phyloP scores from a whole-genome alignment of 176 grass and related monocot species.

The maize (Zea mays) region DNA sequence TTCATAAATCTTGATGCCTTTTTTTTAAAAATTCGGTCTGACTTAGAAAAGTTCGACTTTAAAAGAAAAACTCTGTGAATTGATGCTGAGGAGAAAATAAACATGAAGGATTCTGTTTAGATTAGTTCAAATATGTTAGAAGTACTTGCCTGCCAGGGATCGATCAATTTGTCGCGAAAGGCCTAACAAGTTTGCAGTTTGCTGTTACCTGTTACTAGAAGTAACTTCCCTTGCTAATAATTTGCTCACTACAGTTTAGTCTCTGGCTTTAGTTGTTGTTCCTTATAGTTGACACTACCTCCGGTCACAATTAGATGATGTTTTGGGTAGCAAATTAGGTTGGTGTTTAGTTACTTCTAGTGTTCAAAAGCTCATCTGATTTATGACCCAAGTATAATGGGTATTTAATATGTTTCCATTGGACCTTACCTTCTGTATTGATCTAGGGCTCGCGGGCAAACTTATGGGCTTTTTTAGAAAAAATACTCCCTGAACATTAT shows the following conservation, averaged over 20 bases:
- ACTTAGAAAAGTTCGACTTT: neutral
- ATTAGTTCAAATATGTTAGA: neutral
- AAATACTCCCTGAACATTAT: no score
- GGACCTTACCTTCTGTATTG: slow-evolving; percentile 4
- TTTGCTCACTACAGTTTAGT: neutral
- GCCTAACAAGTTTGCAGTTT: neutral
- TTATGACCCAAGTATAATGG: neutral
- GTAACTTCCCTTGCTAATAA: neutral
- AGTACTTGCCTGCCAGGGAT: neutral
- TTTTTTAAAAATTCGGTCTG: neutral
- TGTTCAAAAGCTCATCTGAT: neutral
- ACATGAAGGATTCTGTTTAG: neutral
- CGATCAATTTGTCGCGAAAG: neutral
- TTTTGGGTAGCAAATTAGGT: neutral
- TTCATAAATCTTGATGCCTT: neutral
- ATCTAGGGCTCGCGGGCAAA: neutral
- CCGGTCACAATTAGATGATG: neutral
- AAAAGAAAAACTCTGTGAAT: neutral
- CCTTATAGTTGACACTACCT: neutral
- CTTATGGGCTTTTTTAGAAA: neutral
- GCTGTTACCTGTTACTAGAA: neutral
- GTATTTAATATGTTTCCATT: neutral
- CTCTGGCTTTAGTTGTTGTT: slow-evolving; percentile 13
- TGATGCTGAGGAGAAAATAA: neutral
- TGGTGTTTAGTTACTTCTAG: neutral